A percentile compares a stretch with the other conserved stretches of the same genome.
Evolutionary conservation across 2,329 filamentous ascomycete species (phyloP).

Genomic region (Xylaria polymorpha): DNA sequence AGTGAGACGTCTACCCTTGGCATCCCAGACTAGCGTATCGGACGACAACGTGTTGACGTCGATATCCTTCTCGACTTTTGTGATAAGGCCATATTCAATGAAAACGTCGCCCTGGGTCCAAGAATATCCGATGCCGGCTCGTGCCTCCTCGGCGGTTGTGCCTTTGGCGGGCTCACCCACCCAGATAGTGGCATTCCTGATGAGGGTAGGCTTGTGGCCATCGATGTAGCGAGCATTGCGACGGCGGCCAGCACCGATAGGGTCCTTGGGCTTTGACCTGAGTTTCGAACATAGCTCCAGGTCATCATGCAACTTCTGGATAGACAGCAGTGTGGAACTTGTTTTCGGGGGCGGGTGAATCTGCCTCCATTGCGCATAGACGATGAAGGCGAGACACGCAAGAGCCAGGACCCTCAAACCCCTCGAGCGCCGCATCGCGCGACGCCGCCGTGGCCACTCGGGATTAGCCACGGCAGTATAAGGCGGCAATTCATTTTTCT

Average conservation of each 20-base stretch:
- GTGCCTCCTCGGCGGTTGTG: constrained; percentile 64
- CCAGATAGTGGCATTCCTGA: constrained; percentile 75
- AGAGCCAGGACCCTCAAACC: constrained; percentile 58
- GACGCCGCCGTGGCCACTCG: constrained; percentile 45
- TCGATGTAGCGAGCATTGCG: constrained; percentile 70
- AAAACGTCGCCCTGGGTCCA: constrained; percentile 72
- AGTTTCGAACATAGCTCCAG: constrained; percentile 67
- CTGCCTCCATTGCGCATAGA: constrained; percentile 62
- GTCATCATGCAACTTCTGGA: constrained; percentile 64
- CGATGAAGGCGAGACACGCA: constrained; percentile 63
- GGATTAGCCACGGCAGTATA: constrained; percentile 54
- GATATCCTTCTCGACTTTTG: constrained; percentile 57
- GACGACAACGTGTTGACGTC: constrained; percentile 55
- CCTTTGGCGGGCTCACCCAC: constrained; percentile 68
- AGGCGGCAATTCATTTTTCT: constrained; percentile 59
- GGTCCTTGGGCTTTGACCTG: constrained; percentile 65
- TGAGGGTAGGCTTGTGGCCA: constrained; percentile 69
- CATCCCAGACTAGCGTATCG: constrained; percentile 65
- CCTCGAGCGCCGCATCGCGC: constrained; percentile 57
- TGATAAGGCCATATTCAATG: constrained; percentile 70
- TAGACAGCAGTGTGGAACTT: constrained; percentile 56
- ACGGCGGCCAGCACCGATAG: constrained; percentile 65
- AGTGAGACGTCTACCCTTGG: constrained; percentile 70
- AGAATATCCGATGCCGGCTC: constrained; percentile 67
- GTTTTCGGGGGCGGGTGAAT: constrained; percentile 42